Percentiles rank a stretch among this genome's conserved stretches.
Evolutionary conservation across 2,329 filamentous ascomycete genomes (phyloP).

Genomic region (Uncinocarpus reesii): DNA sequence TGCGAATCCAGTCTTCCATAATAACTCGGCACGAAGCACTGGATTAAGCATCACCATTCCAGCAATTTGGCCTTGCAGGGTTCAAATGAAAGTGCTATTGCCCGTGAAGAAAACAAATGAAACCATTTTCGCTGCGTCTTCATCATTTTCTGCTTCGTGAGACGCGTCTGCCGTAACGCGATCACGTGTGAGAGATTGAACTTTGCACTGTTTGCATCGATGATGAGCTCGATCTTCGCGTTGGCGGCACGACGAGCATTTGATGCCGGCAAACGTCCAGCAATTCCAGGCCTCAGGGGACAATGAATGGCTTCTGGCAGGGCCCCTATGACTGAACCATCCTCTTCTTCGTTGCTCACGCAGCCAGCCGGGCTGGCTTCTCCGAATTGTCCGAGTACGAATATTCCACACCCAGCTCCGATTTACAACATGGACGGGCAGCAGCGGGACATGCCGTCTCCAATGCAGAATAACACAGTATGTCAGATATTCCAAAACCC

Average conservation of each 20-base stretch:
- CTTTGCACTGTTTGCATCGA: conserved; percentile 19
- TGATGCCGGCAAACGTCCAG: background rate
- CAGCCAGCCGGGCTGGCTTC: conserved; percentile 6
- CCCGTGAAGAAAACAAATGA: no score
- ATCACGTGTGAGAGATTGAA: background rate
- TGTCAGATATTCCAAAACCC: background rate
- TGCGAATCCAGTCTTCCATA: conserved; percentile 2
- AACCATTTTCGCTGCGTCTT: background rate
- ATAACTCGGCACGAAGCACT: background rate
- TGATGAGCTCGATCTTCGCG: conserved; percentile 13
- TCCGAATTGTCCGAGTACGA: background rate
- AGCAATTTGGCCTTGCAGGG: no score
- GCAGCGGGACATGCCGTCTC: conserved; percentile 3
- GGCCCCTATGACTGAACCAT: conserved; percentile 11
- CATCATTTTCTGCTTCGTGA: background rate
- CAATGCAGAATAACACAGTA: conserved; percentile 15
- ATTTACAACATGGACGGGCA: background rate
- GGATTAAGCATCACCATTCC: no score
- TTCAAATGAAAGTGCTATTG: no score
- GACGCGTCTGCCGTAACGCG: conserved; percentile 19
- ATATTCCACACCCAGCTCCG: background rate
- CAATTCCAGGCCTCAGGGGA: background rate
- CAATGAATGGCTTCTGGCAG: conserved; percentile 4
- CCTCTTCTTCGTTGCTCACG: background rate
- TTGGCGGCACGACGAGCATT: background rate